A percentile compares a stretch with the other conserved stretches of the same genome.
Evolutionary conservation across 495 filamentous ascomycete genomes (phyloP).

Genomic region (Pseudoneurospora amorphoporcata): DNA sequence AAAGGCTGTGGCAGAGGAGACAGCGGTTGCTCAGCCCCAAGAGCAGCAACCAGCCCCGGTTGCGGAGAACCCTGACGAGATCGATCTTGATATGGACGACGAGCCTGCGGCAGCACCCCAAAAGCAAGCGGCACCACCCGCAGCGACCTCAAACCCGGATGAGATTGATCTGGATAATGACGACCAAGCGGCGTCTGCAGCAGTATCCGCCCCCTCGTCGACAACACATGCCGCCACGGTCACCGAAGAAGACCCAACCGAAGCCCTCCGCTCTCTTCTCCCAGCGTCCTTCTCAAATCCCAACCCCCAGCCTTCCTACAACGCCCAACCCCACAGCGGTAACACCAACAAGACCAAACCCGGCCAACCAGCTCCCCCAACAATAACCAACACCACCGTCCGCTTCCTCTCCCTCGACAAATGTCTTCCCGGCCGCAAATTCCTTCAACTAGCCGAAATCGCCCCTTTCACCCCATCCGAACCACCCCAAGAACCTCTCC

Average conservation of each 20-base stretch:
- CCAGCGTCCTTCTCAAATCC: constrained; percentile 53
- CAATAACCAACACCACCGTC: constrained; percentile 64
- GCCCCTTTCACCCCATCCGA: constrained; percentile 22
- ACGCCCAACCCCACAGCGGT: constrained; percentile 5
- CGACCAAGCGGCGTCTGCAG: constrained; percentile 34
- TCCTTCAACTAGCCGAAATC: constrained; percentile 66
- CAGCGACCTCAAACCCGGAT: not conserved
- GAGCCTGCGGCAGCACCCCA: not conserved
- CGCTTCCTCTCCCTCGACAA: constrained; percentile 88
- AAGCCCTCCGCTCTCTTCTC: constrained; percentile 53
- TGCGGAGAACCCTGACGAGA: constrained; percentile 5
- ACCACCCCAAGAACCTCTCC: not conserved
- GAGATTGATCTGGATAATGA: constrained; percentile 24
- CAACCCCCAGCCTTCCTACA: constrained; percentile 5
- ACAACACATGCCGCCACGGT: not conserved
- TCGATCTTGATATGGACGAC: constrained; percentile 10
- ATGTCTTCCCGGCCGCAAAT: constrained; percentile 64
- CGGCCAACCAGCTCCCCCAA: constrained; percentile 35
- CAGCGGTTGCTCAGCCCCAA: not conserved
- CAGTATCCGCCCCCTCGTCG: not conserved
- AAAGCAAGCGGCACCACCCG: not conserved
- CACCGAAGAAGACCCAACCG: constrained; percentile 30
- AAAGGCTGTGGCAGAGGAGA: not conserved
- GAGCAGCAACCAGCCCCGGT: not conserved
- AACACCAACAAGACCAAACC: constrained; percentile 20